Percentiles rank a stretch among this genome's conserved stretches.
Evolutionary conservation across 2,329 filamentous ascomycete species (phyloP).

Genomic region (Hypoxylon sp.): DNA sequence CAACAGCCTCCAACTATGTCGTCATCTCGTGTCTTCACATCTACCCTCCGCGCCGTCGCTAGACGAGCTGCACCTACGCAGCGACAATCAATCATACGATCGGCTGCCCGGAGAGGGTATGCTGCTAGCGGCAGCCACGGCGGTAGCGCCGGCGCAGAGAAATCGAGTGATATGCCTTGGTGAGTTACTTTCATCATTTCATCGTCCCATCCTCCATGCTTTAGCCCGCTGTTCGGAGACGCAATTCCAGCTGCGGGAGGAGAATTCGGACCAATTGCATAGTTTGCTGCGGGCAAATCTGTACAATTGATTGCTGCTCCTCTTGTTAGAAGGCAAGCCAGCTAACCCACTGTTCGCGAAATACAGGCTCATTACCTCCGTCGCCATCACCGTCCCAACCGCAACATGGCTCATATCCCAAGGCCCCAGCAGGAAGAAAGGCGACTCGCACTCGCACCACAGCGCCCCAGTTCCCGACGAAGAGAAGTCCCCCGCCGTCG

Average conservation of each 20-base stretch:
- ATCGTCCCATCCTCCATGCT: background rate
- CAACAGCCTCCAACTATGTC: slow-evolving; percentile 37
- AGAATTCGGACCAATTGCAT: slow-evolving; percentile 12
- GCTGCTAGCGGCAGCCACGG: slow-evolving; percentile 29
- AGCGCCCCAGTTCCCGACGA: slow-evolving; percentile 21
- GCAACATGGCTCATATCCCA: slow-evolving; percentile 41
- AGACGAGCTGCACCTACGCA: slow-evolving; percentile 26
- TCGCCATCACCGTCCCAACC: slow-evolving; percentile 42
- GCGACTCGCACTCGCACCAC: slow-evolving; percentile 23
- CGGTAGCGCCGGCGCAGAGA: slow-evolving; percentile 34
- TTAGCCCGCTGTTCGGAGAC: background rate
- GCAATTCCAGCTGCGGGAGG: background rate
- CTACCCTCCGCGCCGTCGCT: slow-evolving; percentile 36
- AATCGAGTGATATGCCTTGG: slow-evolving; percentile 51
- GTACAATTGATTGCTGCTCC: background rate
- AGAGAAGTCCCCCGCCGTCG: slow-evolving; percentile 27
- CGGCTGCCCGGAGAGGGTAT: slow-evolving; percentile 35
- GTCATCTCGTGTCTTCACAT: slow-evolving; percentile 39
- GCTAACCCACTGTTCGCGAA: background rate
- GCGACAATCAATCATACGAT: slow-evolving; percentile 4
- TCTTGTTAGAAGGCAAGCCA: background rate
- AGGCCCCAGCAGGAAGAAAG: slow-evolving; percentile 20
- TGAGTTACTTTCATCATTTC: slow-evolving; percentile 36
- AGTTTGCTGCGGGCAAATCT: background rate
- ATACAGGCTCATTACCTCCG: slow-evolving; percentile 45